Base-by-base conservation (phyloP, 2,329 filamentous ascomycete species). In the Colletotrichum cereale region DNA sequence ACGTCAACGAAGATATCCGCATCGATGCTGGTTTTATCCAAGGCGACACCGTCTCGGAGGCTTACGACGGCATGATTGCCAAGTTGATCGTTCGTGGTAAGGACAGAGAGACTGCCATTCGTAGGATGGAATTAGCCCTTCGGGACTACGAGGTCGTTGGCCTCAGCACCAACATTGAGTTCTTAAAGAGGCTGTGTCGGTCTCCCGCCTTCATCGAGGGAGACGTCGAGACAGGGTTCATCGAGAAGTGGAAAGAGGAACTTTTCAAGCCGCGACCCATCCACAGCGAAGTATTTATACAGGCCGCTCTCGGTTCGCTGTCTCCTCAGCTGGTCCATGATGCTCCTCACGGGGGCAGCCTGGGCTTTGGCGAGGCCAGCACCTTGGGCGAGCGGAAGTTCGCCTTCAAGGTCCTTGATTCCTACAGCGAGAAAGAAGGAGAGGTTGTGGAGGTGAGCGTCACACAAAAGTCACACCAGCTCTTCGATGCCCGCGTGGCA, bases 51-150 rank as follows among this genome's bases (percentile, higher is more conserved):
- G 93, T 99, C 3, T 97, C 95, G 0, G 94, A 96, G 70, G 93
- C 96, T 66, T 99, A 99, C 81, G 96, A 99, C 76, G 96, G 96
- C 36, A 99, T 99, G 96, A 97, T 99, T 75, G 94, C 96, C 55
- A 99, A 99, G 83, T 88, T 99, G 63, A 99, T 99, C 76, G 94
- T 98, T 7, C 90, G 93, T 69, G 96, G 93, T 0, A 88, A 90
- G 21, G 92, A 92, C 67, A 89, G 96, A 71, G 89, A 92, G 79
- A 92, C 93, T 34, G 94, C 95, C 4, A 92, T 99, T 61, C 91
- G 93, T 70, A 97, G 94, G 80, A 86, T 99, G 71, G 90, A 91
- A 47, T 86, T 91, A 5, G 95, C 96, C 0, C 85, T 99, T 14
- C 92, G 94, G 74, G 88, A 94, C 58, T 99, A 98, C 79, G 94